A percentile compares a stretch with the other conserved stretches of the same genome.
phyloP scores from a whole-genome alignment of 208 protist genomes.

The Angomonas ambiguus region DNA sequence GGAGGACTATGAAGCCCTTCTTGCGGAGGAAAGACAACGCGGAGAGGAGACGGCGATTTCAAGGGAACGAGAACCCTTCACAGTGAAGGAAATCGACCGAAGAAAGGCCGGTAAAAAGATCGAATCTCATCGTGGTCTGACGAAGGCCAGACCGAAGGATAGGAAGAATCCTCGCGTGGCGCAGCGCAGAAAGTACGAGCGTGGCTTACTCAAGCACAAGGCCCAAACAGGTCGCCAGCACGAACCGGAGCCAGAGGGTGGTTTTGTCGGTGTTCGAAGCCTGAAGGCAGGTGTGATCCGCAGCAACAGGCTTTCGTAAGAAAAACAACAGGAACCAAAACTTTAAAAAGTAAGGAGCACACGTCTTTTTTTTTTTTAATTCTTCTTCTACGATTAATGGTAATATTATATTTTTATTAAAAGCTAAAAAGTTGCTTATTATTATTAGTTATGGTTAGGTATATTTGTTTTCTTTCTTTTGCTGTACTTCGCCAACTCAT shows the following conservation, averaged over 20 bases:
- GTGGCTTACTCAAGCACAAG: conserved; percentile 81
- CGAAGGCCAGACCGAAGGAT: conserved; percentile 83
- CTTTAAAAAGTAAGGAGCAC: conserved; percentile 8
- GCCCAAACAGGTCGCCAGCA: conserved; percentile 57
- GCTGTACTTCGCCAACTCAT: not conserved
- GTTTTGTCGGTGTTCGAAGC: conserved; percentile 66
- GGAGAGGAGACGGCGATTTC: conserved; percentile 19
- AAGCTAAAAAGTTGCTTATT: too few species aligned
- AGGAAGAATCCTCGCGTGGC: conserved; percentile 86
- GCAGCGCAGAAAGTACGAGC: conserved; percentile 87
- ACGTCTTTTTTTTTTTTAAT: conserved; percentile 9
- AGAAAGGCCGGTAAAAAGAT: conserved; percentile 84
- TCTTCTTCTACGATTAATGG: conserved; percentile 1
- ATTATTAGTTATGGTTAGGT: too few species aligned
- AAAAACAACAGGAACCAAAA: too few species aligned
- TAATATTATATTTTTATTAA: not conserved
- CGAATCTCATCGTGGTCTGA: conserved; percentile 86
- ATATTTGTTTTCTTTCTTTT: not conserved
- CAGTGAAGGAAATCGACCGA: conserved; percentile 60
- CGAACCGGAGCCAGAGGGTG: conserved; percentile 79
- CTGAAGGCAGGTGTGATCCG: conserved; percentile 76
- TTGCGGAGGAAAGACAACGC: conserved; percentile 59
- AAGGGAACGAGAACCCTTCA: not conserved
- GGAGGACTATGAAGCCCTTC: conserved; percentile 71
- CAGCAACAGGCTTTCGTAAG: conserved; percentile 19